Conservation (phyloP, 148 eudicot genomes). For the Camellia granthamiana region DNA sequence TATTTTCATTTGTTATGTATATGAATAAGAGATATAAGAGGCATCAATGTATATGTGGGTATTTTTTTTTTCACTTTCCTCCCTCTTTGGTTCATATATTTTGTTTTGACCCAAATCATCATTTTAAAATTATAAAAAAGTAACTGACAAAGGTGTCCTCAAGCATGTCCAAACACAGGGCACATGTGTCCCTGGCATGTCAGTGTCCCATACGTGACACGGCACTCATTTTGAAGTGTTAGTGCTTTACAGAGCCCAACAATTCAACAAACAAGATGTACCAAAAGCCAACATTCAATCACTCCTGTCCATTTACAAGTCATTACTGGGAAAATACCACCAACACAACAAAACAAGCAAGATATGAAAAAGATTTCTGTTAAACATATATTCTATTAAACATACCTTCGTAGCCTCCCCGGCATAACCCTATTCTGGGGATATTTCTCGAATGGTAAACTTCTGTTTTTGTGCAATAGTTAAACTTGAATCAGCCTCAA, state of each 20-base stretch:
- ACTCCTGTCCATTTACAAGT: neutral
- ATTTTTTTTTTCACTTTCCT: no score
- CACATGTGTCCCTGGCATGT: no score
- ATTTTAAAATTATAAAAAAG: no score
- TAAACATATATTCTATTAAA: conserved; percentile 3
- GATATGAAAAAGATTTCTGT: conserved; percentile 5
- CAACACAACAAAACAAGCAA: neutral
- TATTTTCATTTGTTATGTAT: no score
- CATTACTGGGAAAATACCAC: neutral
- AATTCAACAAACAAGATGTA: neutral
- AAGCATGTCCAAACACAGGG: no score
- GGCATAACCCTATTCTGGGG: conserved; percentile 79
- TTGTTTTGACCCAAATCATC: no score
- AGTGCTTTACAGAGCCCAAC: neutral
- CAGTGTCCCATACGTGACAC: no score
- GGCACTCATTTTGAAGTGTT: no score
- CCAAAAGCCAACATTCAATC: neutral
- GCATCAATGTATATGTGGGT: no score
- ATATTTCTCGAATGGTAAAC: conserved; percentile 67
- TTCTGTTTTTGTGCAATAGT: conserved; percentile 57
- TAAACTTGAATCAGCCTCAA: conserved; percentile 46
- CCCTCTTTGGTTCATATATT: no score
- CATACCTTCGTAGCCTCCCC: conserved; percentile 63
- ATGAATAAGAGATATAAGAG: no score
- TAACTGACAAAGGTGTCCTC: no score